Evolutionary conservation across 345 rosid species (phyloP).

Genomic region (Turnera subulata): DNA sequence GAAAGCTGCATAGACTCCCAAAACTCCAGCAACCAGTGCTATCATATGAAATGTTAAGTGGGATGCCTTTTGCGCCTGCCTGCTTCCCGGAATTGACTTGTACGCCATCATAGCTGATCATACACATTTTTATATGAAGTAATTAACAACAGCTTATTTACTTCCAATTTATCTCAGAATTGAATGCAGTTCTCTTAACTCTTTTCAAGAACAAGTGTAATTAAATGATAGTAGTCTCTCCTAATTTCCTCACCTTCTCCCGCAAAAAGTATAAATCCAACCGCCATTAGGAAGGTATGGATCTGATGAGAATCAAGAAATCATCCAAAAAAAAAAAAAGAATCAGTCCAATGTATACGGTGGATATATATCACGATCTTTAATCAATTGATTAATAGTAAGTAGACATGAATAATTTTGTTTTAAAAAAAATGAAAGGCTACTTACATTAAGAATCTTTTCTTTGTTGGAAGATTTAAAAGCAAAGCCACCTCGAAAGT

Average conservation of each 20-base stretch:
- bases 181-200: too few relatives aligned
- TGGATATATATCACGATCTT: too few relatives aligned
- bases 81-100: constrained; percentile 37
- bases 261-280: constrained; percentile 45
- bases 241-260: constrained; percentile 43
- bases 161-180: too few relatives aligned
- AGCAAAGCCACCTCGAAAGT: constrained; percentile 40
- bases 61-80: constrained; percentile 27
- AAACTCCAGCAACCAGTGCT: constrained; percentile 34
- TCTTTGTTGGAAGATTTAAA: constrained; percentile 27
- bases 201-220: neutral
- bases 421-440: neutral
- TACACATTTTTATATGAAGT: neutral
- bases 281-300: constrained; percentile 48
- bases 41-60: constrained; percentile 35
- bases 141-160: neutral
- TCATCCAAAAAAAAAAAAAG: too few relatives aligned
- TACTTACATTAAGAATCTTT: constrained; percentile 41
- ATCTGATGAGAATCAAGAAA: constrained; percentile 21
- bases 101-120: constrained; percentile 48
- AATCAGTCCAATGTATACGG: too few relatives aligned
- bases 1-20: constrained; percentile 41
- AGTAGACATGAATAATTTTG: neutral
- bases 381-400: neutral
- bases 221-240: too few relatives aligned